Conservation (phyloP, 345 rosid genomes). For the Reutealis trisperma region DNA sequence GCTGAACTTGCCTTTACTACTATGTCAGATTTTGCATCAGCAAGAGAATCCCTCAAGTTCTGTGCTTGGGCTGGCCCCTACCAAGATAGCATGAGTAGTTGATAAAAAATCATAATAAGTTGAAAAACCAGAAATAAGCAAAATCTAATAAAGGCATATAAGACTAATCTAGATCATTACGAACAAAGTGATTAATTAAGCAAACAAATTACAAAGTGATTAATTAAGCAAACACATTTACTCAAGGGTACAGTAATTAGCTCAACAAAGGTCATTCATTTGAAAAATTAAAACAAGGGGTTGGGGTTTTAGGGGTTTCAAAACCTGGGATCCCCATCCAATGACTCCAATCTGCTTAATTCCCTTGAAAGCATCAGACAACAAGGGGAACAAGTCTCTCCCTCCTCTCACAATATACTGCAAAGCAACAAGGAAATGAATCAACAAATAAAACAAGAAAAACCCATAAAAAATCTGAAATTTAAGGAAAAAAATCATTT, state of each 20-base stretch:
- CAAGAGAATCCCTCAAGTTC: slow-evolving; percentile 89
- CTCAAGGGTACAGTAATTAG: neutral
- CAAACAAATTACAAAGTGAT: neutral
- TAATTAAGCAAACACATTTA: neutral
- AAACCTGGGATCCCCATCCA: slow-evolving; percentile 97
- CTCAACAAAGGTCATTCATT: neutral
- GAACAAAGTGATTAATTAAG: neutral
- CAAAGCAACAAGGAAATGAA: neutral
- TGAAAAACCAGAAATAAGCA: neutral
- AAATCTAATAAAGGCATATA: neutral
- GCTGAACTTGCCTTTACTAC: slow-evolving; percentile 65
- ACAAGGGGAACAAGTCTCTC: slow-evolving; percentile 78
- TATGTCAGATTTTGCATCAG: slow-evolving; percentile 76
- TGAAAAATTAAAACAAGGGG: neutral
- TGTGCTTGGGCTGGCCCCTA: slow-evolving; percentile 98
- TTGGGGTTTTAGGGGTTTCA: neutral
- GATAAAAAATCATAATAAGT: neutral
- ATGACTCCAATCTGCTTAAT: slow-evolving; percentile 92
- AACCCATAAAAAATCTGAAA: neutral
- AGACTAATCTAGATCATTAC: neutral
- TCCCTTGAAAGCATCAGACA: slow-evolving; percentile 83
- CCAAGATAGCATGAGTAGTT: neutral
- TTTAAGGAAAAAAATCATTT: neutral
- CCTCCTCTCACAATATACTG: slow-evolving; percentile 99
- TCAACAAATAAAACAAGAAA: neutral